Percentiles rank a stretch among this genome's conserved stretches.
phyloP scores from a whole-genome alignment of 2,329 filamentous ascomycete genomes.

The Emergomyces orientalis region DNA sequence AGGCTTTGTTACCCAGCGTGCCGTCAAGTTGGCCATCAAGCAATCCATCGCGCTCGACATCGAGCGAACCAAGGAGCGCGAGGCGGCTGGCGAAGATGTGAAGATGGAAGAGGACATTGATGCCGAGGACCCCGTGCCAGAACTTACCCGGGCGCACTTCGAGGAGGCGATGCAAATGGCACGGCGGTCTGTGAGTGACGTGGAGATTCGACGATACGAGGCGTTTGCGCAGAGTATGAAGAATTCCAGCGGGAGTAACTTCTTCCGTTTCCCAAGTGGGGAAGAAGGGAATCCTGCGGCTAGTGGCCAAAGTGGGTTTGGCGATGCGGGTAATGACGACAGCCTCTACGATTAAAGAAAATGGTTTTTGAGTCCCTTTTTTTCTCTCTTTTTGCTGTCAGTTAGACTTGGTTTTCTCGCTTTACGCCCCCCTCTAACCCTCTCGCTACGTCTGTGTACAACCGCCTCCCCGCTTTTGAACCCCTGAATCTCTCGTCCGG shows the following conservation, averaged over 20 bases:
- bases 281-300: slow-evolving; percentile 46
- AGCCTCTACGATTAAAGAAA: slow-evolving; percentile 68
- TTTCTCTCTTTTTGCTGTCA: not conserved
- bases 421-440: not conserved
- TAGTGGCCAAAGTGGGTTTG: slow-evolving; percentile 51
- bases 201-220: slow-evolving; percentile 97
- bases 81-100: slow-evolving; percentile 64
- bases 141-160: slow-evolving; percentile 93
- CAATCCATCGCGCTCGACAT: slow-evolving; percentile 85
- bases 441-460: not conserved
- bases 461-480: not conserved
- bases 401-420: not conserved
- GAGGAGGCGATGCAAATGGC: slow-evolving; percentile 97
- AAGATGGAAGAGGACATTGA: slow-evolving; percentile 68
- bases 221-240: slow-evolving; percentile 99
- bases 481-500: no score
- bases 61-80: slow-evolving; percentile 78
- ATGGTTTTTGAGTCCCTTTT: not conserved
- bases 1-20: slow-evolving; percentile 96
- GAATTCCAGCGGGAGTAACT: slow-evolving; percentile 87
- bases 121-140: slow-evolving; percentile 83
- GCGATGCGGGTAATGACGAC: slow-evolving; percentile 85
- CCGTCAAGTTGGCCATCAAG: slow-evolving; percentile 99
- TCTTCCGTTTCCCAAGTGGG: slow-evolving; percentile 85
- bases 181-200: slow-evolving; percentile 85